These are phyloP conservation scores for Globisporangium viniferum DNA, from an alignment of 352 stramenopile species.

Conservation along the genomic window DNA sequence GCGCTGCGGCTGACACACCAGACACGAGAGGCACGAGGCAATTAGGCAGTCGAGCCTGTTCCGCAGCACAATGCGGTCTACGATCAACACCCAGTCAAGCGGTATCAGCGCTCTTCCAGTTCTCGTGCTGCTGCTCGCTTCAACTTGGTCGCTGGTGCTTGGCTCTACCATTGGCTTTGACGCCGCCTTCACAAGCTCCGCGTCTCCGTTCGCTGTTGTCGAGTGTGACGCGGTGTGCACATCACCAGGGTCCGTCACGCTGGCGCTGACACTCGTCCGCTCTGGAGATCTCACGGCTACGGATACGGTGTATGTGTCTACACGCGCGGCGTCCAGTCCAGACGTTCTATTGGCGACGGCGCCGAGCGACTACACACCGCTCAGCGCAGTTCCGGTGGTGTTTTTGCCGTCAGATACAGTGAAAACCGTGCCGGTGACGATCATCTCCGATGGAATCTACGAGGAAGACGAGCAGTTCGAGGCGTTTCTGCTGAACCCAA, in stretches of 20 bases:
- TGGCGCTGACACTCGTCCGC: conserved; percentile 34
- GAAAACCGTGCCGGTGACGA: conserved; percentile 28
- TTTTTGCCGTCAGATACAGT: conserved; percentile 28
- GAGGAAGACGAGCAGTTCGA: conserved; percentile 47
- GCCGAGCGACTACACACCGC: conserved; percentile 29
- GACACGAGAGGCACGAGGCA: neutral
- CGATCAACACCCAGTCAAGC: neutral
- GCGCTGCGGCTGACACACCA: no score
- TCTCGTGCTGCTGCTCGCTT: conserved; percentile 7
- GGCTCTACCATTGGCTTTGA: conserved; percentile 34
- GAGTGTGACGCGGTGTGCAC: conserved; percentile 39
- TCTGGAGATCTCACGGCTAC: conserved; percentile 23
- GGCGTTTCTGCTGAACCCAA: conserved; percentile 27
- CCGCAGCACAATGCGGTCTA: neutral
- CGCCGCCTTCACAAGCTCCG: conserved; percentile 23
- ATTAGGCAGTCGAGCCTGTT: neutral
- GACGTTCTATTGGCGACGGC: conserved; percentile 19
- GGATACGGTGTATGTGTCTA: conserved; percentile 39
- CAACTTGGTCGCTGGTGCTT: neutral
- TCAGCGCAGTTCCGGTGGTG: conserved; percentile 21
- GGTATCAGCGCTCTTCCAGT: neutral
- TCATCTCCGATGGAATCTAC: conserved; percentile 48
- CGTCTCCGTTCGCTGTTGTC: conserved; percentile 22
- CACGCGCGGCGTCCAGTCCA: conserved; percentile 14
- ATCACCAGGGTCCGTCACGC: conserved; percentile 26